Evolutionary conservation across 2,329 filamentous ascomycete genomes (phyloP).

Genomic region (Mariannaea elegans): DNA sequence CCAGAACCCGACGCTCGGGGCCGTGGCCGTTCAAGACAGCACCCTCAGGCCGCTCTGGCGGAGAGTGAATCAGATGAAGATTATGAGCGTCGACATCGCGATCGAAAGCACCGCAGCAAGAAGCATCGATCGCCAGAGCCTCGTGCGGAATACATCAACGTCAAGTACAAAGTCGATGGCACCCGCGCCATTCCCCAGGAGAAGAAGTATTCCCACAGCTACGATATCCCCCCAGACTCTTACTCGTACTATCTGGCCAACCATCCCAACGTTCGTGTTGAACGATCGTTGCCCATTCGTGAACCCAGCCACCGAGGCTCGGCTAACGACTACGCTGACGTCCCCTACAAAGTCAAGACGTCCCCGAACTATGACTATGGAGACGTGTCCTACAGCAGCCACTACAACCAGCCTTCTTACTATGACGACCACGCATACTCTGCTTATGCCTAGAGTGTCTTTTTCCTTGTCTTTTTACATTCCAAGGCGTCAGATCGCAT

Average conservation of each 20-base stretch:
- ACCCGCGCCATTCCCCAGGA: conserved; percentile 40
- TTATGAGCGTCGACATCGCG: conserved; percentile 39
- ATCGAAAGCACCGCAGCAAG: conserved; percentile 48
- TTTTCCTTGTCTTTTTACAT: conserved; percentile 28
- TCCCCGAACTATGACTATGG: conserved; percentile 42
- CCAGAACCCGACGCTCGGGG: conserved; percentile 46
- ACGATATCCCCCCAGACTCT: conserved; percentile 35
- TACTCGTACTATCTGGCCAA: conserved; percentile 36
- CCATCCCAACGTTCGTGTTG: conserved; percentile 29
- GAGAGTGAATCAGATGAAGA: conserved; percentile 48
- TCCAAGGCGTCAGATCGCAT: conserved; percentile 39
- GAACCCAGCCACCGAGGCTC: conserved; percentile 44
- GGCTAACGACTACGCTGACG: conserved; percentile 24
- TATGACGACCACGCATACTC: conserved; percentile 36
- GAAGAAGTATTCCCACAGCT: conserved; percentile 40
- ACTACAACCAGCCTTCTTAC: conserved; percentile 38
- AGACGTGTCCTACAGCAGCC: conserved; percentile 46
- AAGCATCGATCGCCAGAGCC: conserved; percentile 47
- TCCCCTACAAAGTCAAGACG: conserved; percentile 47
- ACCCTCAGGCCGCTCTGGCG: conserved; percentile 47
- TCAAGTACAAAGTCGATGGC: conserved; percentile 43
- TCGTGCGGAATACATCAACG: conserved; percentile 34
- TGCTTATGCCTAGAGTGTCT: conserved; percentile 11
- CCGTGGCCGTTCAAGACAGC: conserved; percentile 48
- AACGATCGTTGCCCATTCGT: conserved; percentile 41